phyloP scores from a whole-genome alignment of 2,329 filamentous ascomycete species.

The Aspergillus uvarum region DNA sequence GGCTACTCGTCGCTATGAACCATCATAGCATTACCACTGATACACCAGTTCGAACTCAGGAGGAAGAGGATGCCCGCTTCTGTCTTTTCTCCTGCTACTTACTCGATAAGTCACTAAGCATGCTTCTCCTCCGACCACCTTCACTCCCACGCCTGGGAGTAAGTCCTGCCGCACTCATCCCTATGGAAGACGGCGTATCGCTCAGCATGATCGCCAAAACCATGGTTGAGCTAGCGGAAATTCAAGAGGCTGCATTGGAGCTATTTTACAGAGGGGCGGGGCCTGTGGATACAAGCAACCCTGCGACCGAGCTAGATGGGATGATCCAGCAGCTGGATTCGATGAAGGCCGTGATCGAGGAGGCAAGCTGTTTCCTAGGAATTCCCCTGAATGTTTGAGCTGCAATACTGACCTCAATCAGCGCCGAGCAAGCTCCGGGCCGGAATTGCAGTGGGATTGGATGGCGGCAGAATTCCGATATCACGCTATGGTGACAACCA shows the following conservation, averaged over 20 bases:
- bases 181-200: neutral
- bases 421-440: no score
- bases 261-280: neutral
- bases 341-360: neutral
- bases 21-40: no score
- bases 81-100: constrained; percentile 1
- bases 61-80: neutral
- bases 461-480: neutral
- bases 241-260: neutral
- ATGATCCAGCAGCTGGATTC: neutral
- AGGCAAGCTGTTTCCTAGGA: neutral
- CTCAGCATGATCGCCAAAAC: neutral
- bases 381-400: no score
- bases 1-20: no score
- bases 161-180: no score
- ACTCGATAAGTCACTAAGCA: constrained; percentile 1
- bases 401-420: no score
- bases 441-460: neutral
- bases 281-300: neutral
- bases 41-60: neutral
- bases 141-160: neutral
- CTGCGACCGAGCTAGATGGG: neutral
- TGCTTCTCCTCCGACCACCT: neutral
- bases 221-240: neutral
- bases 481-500: neutral